phyloP scores from a whole-genome alignment of 495 filamentous ascomycete species.

The Parachaetomium inaequale region DNA sequence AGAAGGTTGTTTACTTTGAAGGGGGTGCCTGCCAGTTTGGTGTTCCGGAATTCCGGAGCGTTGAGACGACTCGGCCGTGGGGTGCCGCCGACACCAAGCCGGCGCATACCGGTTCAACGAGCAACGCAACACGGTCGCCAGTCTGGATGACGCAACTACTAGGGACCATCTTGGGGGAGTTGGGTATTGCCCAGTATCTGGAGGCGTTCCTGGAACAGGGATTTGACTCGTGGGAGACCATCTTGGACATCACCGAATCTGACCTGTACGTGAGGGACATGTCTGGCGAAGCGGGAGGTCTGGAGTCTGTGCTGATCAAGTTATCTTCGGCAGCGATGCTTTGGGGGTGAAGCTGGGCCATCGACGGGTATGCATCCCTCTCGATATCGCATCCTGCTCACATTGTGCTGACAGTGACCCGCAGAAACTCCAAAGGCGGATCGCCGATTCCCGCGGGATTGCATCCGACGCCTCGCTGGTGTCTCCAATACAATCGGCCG shows the following conservation, averaged over 20 bases:
- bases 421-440: constrained; percentile 52
- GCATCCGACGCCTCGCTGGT: constrained; percentile 46
- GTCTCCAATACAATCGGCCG: constrained; percentile 36
- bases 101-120: background rate
- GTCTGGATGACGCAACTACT: constrained; percentile 45
- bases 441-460: constrained; percentile 55
- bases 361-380: constrained; percentile 56
- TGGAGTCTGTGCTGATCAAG: constrained; percentile 15
- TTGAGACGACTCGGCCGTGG: background rate
- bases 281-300: background rate
- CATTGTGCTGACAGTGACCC: constrained; percentile 1
- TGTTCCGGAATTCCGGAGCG: background rate
- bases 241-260: constrained; percentile 74
- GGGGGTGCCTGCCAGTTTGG: background rate
- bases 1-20: background rate
- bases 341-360: constrained; percentile 74
- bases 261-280: constrained; percentile 57
- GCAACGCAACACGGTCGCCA: background rate
- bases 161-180: constrained; percentile 58
- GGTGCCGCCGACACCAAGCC: background rate
- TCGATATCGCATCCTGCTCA: no score
- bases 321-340: constrained; percentile 47
- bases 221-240: constrained; percentile 77
- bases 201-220: constrained; percentile 66
- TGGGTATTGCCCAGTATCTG: constrained; percentile 71